Conservation (phyloP, 2,329 filamentous ascomycete species). For the Fusarium buharicum region DNA sequence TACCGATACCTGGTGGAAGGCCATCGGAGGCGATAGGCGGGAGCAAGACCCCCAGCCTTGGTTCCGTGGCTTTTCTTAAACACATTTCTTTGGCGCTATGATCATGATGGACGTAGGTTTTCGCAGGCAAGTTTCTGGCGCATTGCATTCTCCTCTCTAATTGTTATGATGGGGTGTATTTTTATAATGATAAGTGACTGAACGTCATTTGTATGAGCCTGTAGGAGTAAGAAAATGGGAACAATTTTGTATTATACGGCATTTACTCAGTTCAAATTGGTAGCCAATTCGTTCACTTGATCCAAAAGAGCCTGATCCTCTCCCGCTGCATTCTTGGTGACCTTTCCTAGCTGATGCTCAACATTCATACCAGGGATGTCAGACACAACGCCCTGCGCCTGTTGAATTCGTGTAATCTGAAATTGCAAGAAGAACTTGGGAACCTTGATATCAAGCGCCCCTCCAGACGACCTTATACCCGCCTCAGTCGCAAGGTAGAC, state of each 20-base stretch:
- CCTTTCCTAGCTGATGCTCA: conserved; percentile 67
- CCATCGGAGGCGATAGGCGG: conserved; percentile 75
- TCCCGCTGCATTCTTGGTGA: conserved; percentile 63
- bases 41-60: conserved; percentile 56
- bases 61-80: conserved; percentile 43
- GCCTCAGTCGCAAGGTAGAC: conserved; percentile 70
- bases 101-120: conserved; percentile 26
- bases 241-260: conserved; percentile 34
- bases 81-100: conserved; percentile 26
- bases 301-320: conserved; percentile 62
- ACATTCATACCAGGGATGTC: conserved; percentile 63
- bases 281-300: conserved; percentile 59
- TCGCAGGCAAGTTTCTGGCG: conserved; percentile 14
- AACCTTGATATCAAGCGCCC: conserved; percentile 66
- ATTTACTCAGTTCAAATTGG: conserved; percentile 33
- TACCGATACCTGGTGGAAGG: conserved; percentile 93
- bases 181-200: conserved; percentile 46
- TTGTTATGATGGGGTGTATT: conserved; percentile 42
- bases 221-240: conserved; percentile 6
- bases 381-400: conserved; percentile 66
- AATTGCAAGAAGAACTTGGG: conserved; percentile 72
- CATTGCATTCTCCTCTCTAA: conserved; percentile 43
- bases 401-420: conserved; percentile 68
- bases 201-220: conserved; percentile 39
- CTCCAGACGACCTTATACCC: conserved; percentile 64